Base-by-base conservation (phyloP, 2,329 filamentous ascomycete genomes). In the Talaromyces sp. region DNA sequence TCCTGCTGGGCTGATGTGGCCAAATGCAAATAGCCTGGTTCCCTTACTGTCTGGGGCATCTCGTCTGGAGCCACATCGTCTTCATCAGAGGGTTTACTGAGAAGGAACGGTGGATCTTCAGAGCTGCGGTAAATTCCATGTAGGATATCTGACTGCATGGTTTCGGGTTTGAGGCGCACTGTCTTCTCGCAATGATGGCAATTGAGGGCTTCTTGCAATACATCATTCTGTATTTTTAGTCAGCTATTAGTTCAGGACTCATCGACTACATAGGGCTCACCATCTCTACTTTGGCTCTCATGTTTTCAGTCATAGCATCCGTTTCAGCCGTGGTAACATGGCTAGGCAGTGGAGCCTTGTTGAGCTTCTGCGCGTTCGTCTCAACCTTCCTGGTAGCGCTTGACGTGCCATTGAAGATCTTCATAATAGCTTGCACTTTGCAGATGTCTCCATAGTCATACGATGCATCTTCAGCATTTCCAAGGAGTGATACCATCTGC, bases 131-230 rank as follows among this genome's bases (percentile, higher is more conserved):
- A 63, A 16, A 59, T 56, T 6, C 62, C 64, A 25, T 58, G 50
- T 12, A 50, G 56, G 28, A 65, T 64, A 31, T 65, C 64, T n/a
- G 64, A 60, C 11, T 61, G 52, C 64, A 65, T 65, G 18, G 31
- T 21, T 5, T 61, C 64, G 8, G 62, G 44, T 25, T 39, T 54
- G 58, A 61, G 31, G 33, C 52, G 42, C 46, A 64, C 64, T n/a
- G 54, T 58, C 33, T 64, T 39, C 11, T 64, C 63, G 31, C 64
- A 65, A 21, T 60, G 44, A 9, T 21, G n/a, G 31, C 64, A 65
- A 12, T 61, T 50, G 8, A 65, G 62, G 33, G 64, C 59, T 61
- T 65, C 64, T 62, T 64, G 60, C 63, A 70, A 35, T 44, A 70
- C 63, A 60, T 63, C 44, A 60, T 67, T 57, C 70, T 65, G 14